A percentile compares a stretch with the other conserved stretches of the same genome.
These are phyloP conservation scores for Chaetomiaceae sp. DNA, from an alignment of 2,329 filamentous ascomycete genomes.

Conservation along the genomic window DNA sequence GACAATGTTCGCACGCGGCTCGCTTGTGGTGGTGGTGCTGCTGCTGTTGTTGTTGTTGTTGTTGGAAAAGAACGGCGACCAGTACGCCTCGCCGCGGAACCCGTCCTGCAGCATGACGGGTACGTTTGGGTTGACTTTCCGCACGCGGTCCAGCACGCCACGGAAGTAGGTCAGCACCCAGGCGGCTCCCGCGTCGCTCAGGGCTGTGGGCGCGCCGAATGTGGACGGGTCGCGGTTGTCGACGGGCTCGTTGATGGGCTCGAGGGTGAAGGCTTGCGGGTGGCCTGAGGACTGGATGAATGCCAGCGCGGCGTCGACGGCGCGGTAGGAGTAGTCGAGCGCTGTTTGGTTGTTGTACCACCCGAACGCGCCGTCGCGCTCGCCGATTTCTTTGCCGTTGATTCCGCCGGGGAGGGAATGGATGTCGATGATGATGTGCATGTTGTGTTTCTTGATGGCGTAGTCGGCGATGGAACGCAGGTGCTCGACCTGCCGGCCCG, in stretches of 20 bases:
- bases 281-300: background rate
- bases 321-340: background rate
- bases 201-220: background rate
- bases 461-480: background rate
- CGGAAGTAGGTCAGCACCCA: background rate
- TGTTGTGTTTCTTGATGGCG: background rate
- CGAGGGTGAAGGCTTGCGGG: background rate
- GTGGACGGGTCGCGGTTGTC: background rate
- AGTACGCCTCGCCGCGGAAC: background rate
- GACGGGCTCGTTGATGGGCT: background rate
- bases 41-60: too few species aligned
- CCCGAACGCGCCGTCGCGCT: background rate
- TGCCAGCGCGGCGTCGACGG: background rate
- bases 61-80: background rate
- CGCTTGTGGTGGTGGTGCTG: too few species aligned
- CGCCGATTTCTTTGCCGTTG: background rate
- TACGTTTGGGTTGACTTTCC: background rate
- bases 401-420: background rate
- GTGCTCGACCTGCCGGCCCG: background rate
- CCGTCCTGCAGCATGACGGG: background rate
- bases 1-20: background rate
- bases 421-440: background rate
- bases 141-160: background rate
- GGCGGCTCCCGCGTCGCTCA: background rate
- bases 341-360: background rate